phyloP scores from a whole-genome alignment of 352 stramenopile species.

The Phytophthora quininea region DNA sequence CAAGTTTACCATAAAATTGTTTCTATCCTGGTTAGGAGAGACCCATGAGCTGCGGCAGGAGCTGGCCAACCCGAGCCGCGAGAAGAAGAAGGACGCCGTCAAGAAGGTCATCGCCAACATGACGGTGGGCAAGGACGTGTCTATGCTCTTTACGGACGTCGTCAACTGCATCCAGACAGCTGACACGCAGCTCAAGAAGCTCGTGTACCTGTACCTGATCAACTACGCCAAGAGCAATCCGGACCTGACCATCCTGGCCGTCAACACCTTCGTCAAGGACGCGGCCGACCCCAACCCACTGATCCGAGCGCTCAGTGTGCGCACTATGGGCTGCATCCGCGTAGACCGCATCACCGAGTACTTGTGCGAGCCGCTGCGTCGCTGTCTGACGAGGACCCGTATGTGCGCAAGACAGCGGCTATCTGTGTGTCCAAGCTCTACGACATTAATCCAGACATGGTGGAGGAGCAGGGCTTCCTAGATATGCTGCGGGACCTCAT shows the following conservation, averaged over 20 bases:
- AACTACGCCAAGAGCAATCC: slow-evolving; percentile 99
- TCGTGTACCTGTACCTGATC: slow-evolving; percentile 99
- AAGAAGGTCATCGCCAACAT: slow-evolving; percentile 99
- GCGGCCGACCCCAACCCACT: slow-evolving; percentile 92
- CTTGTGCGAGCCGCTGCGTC: slow-evolving; percentile 96
- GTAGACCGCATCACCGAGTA: slow-evolving; percentile 99
- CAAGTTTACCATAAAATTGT: no score
- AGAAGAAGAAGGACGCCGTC: slow-evolving; percentile 99
- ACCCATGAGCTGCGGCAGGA: slow-evolving; percentile 98
- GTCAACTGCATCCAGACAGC: slow-evolving; percentile 99
- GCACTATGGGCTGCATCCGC: slow-evolving; percentile 99
- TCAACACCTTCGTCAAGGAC: slow-evolving; percentile 99
- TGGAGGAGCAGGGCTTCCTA: slow-evolving; percentile 96
- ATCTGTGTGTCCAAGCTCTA: slow-evolving; percentile 99
- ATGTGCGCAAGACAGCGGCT: slow-evolving; percentile 99
- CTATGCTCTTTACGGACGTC: slow-evolving; percentile 99
- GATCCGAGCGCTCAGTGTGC: slow-evolving; percentile 96
- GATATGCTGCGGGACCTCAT: slow-evolving; percentile 98
- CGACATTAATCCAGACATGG: slow-evolving; percentile 98
- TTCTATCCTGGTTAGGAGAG: slow-evolving; percentile 59
- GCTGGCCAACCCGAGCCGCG: slow-evolving; percentile 95
- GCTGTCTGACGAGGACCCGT: slow-evolving; percentile 97
- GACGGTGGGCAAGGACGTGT: slow-evolving; percentile 99
- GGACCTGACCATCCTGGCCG: slow-evolving; percentile 98
- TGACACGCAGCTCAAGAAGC: slow-evolving; percentile 99